Base-by-base conservation (phyloP, 345 rosid species). In the Pugionium dolabratum region DNA sequence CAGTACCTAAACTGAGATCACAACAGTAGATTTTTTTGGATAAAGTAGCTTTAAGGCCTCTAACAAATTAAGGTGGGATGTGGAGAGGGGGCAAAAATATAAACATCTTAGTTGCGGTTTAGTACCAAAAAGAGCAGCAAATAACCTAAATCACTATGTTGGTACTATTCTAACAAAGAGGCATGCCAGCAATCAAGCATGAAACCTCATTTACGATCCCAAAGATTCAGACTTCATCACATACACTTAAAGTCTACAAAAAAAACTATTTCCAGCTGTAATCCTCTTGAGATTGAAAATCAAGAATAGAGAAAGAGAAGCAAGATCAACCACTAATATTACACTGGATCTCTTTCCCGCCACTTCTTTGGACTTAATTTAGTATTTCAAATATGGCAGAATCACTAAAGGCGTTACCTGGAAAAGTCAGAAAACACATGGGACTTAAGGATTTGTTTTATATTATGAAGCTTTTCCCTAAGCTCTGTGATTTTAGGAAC, bases 401-500 rank as follows among this genome's bases (percentile, higher is more conserved):
- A 59, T n/a, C 31, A 70, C 18, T 42, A 18, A 67, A 55, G 43
- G 6, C 51, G 55, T 54, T 82, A 94, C 99, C 99, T 91, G 67
- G 97, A 85, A 74, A 94, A 94, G 76, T 91, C 97, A 47, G 99
- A 91, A 75, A 86, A 91, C 39, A 87, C 95, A 54, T 94, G 97
- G 3, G 99, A 94, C 82, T 91, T 94, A 41, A 94, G 87, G 67
- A 94, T 81, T 82, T 94, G 91, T 81, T 89, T 94, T 59, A 94
- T 94, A 82, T 79, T 94, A 82, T 88, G 83, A 72, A 87, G 85
- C 88, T 89, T 94, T 81, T 91, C 99, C 73, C 95, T 82, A 36
- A 90, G 95, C 81, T 94, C 99, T 30, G 91, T 88, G 66, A 94
- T 94, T 80, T 91, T 94, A 66, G 97, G 99, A 80, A 85, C 82